Base-by-base conservation (phyloP, 2,329 filamentous ascomycete species). In the Fusarium proliferatum region DNA sequence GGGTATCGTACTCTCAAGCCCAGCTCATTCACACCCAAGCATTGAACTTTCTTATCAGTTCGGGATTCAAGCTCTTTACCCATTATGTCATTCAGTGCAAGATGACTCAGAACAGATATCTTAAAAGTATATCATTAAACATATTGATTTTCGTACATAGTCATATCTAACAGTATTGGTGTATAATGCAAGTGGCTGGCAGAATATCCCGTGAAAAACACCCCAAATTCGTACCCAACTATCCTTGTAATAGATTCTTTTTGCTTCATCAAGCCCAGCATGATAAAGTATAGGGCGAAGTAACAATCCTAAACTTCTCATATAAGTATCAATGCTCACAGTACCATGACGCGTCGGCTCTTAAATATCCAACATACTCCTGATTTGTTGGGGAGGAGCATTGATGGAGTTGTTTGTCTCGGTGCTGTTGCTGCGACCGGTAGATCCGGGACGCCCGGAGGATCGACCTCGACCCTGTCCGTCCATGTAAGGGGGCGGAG, bases 291-390 rank as follows among this genome's bases (percentile, higher is more conserved):
- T 53, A 67, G 23, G 61, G 56, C 34, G 36, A 19, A 41, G 48
- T 46, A 52, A 55, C 48, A 52, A 76, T 34, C 30, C 36, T 33
- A 26, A 58, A 56, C 33, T 43, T 68, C 36, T 52, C 45, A 26
- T 17, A 21, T 12, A 33, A 48, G 28, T 8, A 45, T 43, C 12
- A n/a, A 36, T 39, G n/a, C 28, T 30, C 21, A 34, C 10, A 38
- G 13, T 33, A 15, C n/a, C 45, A 23, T 15, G 15, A 33, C 17
- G n/a, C 21, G 15, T 19, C 28, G 16, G 15, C 23, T 34, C 16
- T 61, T 80, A 90, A 19, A 90, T 76, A 74, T 90, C 88, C 74
- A 90, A 73, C 88, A 90, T 90, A 76, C 88, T 90, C 75, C 82
- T 84, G 10, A 90, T 80, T 75, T 88, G 85, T 76, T 89, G 87